These are phyloP conservation scores for Colletotrichum musae DNA, from an alignment of 2,329 filamentous ascomycete species.

Conservation along the genomic window DNA sequence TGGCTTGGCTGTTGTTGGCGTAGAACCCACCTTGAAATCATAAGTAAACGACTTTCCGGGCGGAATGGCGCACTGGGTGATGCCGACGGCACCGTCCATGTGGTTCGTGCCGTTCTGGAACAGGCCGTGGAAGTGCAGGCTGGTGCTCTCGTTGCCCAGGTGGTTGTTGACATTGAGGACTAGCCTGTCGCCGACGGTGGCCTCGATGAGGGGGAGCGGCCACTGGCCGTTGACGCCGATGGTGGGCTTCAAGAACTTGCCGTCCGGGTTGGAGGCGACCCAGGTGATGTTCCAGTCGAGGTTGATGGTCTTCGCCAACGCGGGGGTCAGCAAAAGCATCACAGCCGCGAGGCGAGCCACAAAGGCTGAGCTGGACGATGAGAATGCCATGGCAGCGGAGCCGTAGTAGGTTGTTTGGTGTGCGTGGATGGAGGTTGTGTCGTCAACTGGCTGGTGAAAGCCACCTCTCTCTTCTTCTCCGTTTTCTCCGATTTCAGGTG, in stretches of 20 bases:
- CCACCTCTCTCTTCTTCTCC: not conserved
- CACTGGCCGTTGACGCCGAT: conserved; percentile 77
- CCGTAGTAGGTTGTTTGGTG: not conserved
- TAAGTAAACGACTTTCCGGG: conserved; percentile 69
- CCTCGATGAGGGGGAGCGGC: conserved; percentile 73
- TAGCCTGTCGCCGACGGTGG: conserved; percentile 66
- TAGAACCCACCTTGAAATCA: conserved; percentile 63
- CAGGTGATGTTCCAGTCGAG: conserved; percentile 74
- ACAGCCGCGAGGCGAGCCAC: conserved; percentile 25
- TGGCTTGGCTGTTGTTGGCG: too few species aligned
- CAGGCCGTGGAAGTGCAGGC: conserved; percentile 74
- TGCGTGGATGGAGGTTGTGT: not conserved
- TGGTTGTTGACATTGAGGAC: conserved; percentile 64
- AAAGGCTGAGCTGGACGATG: conserved; percentile 17
- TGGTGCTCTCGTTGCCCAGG: conserved; percentile 66
- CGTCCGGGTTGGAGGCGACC: conserved; percentile 74
- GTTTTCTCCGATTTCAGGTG: not conserved
- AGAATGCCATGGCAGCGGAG: conserved; percentile 21
- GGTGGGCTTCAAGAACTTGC: conserved; percentile 65
- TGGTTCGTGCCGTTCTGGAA: conserved; percentile 69
- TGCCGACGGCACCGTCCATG: conserved; percentile 72
- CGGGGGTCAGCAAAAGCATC: conserved; percentile 14
- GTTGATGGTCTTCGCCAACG: conserved; percentile 56
- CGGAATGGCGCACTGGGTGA: conserved; percentile 71
- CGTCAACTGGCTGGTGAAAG: not conserved